Evolutionary conservation across 164 flowering plant genomes (phyloP).

Genomic region (Tetracentron sinense): DNA sequence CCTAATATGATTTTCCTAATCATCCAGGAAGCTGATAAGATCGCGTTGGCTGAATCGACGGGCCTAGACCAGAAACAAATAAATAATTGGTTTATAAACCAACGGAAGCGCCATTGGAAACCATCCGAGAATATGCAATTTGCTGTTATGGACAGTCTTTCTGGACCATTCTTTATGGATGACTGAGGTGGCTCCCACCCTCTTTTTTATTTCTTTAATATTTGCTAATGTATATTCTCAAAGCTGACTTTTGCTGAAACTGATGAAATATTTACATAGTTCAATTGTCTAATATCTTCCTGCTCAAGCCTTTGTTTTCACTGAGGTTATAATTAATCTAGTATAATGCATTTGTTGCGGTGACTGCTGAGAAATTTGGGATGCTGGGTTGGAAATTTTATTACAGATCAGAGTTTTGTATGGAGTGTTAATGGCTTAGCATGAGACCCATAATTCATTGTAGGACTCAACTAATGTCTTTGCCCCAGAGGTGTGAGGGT

Average conservation of each 20-base stretch:
- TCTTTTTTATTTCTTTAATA: not conserved
- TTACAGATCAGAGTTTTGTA: no score
- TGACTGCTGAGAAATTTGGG: no score
- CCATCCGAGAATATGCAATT: conserved; percentile 70
- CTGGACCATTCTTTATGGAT: conserved; percentile 32
- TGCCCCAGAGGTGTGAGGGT: no score
- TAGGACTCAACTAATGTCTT: no score
- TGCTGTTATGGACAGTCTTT: conserved; percentile 49
- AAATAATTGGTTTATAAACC: conserved; percentile 72
- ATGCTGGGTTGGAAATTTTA: no score
- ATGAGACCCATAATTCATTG: no score
- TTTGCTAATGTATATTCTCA: conserved; percentile 19
- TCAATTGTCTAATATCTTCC: not conserved
- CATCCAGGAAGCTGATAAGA: conserved; percentile 58
- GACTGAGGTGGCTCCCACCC: conserved; percentile 22
- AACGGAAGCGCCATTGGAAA: conserved; percentile 72
- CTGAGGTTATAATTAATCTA: no score
- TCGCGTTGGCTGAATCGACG: conserved; percentile 48
- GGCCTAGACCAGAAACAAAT: conserved; percentile 67
- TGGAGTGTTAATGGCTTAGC: no score
- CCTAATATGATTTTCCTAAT: not conserved
- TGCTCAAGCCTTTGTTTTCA: no score
- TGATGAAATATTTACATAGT: conserved; percentile 5
- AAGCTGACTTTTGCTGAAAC: conserved; percentile 12
- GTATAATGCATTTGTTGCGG: no score